A percentile compares a stretch with the other conserved stretches of the same genome.
phyloP scores from a whole-genome alignment of 2,329 filamentous ascomycete species.

The Dactylellina haptotyla region DNA sequence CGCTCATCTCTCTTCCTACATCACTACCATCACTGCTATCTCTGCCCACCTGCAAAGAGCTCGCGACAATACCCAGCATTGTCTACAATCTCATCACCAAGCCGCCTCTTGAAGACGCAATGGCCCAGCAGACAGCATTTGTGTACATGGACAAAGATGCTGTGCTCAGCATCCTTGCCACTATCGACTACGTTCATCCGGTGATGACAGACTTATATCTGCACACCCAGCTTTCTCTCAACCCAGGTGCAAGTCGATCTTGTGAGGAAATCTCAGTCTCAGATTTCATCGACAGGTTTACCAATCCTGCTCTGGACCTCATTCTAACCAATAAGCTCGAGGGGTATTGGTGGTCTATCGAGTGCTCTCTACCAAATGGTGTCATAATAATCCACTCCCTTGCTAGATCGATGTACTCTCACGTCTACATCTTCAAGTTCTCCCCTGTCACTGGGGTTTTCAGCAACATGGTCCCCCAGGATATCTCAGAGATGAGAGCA shows the following conservation, averaged over 20 bases:
- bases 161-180: conserved; percentile 33
- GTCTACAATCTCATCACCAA: conserved; percentile 18
- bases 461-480: conserved; percentile 34
- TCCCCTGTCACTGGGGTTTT: conserved; percentile 48
- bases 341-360: conserved; percentile 40
- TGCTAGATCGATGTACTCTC: conserved; percentile 33
- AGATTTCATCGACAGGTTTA: conserved; percentile 37
- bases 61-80: neutral
- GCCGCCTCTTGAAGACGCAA: neutral
- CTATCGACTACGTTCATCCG: conserved; percentile 14
- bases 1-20: neutral
- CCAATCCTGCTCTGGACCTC: conserved; percentile 21
- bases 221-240: conserved; percentile 22
- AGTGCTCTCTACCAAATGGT: conserved; percentile 43
- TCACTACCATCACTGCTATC: conserved; percentile 17
- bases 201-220: conserved; percentile 34
- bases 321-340: conserved; percentile 26
- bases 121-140: conserved; percentile 30
- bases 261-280: conserved; percentile 14
- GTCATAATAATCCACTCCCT: conserved; percentile 50
- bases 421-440: conserved; percentile 43
- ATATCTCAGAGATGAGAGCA: conserved; percentile 34
- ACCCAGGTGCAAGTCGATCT: conserved; percentile 1
- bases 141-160: conserved; percentile 36
- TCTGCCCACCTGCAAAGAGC: neutral